phyloP scores from a whole-genome alignment of 1,284 basidiomycete species.

The Sparassis latifolia region DNA sequence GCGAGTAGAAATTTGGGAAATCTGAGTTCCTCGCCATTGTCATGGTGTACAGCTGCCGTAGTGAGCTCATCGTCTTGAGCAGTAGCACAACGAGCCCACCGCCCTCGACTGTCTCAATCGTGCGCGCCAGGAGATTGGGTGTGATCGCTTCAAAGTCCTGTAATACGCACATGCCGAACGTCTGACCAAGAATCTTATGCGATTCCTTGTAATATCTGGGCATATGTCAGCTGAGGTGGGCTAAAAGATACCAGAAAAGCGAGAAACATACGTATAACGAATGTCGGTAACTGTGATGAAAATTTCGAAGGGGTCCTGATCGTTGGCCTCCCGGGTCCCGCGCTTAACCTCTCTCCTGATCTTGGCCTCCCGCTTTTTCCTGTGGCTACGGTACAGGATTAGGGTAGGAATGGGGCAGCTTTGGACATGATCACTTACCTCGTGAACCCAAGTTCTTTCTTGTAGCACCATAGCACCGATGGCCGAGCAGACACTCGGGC shows the following conservation, averaged over 20 bases:
- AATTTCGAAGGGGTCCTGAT: conserved; percentile 96
- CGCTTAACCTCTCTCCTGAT: conserved; percentile 94
- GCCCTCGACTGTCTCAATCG: conserved; percentile 98
- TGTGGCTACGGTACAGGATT: conserved; percentile 46
- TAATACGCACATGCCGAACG: conserved; percentile 95
- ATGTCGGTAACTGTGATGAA: conserved; percentile 99
- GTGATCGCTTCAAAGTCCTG: conserved; percentile 99
- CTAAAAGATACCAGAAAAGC: not conserved
- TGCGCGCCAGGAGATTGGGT: conserved; percentile 93
- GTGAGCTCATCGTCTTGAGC: conserved; percentile 91
- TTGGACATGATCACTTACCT: conserved; percentile 43
- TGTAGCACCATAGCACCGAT: conserved; percentile 95
- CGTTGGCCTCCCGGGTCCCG: conserved; percentile 89
- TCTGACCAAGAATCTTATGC: conserved; percentile 94
- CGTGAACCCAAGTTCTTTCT: conserved; percentile 93
- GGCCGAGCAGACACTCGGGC: conserved; percentile 84
- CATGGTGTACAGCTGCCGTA: conserved; percentile 93
- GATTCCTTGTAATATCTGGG: conserved; percentile 86
- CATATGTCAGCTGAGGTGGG: not conserved
- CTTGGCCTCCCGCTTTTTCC: conserved; percentile 94
- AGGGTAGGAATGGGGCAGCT: not conserved
- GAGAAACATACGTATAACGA: conserved; percentile 75
- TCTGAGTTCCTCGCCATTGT: conserved; percentile 68
- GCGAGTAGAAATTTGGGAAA: too few relatives aligned
- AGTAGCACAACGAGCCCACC: conserved; percentile 91